Evolutionary conservation across 148 eudicot species (phyloP).

Genomic region (Chenopodium album): DNA sequence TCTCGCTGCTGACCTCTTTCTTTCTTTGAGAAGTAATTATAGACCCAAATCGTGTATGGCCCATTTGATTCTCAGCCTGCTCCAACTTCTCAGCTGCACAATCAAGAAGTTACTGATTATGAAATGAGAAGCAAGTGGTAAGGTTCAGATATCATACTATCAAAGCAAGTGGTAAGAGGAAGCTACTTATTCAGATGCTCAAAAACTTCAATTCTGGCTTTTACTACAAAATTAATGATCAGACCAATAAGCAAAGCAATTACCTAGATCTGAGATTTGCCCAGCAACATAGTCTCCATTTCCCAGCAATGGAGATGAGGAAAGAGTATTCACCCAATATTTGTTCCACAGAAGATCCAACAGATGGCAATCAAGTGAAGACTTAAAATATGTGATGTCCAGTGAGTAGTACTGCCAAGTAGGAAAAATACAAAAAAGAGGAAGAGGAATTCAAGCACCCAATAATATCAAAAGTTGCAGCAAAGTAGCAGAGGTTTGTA

Average conservation of each 20-base stretch:
- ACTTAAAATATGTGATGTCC: slow-evolving; percentile 95
- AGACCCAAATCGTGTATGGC: slow-evolving; percentile 81
- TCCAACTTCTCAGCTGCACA: slow-evolving; percentile 91
- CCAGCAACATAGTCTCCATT: slow-evolving; percentile 97
- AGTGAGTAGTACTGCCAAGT: slow-evolving; percentile 77
- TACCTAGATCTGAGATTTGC: slow-evolving; percentile 95
- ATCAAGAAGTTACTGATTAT: neutral
- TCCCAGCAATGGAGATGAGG: slow-evolving; percentile 92
- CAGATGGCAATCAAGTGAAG: slow-evolving; percentile 93
- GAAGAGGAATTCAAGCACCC: neutral
- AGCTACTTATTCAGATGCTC: neutral
- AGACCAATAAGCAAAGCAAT: neutral
- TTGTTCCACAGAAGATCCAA: slow-evolving; percentile 99
- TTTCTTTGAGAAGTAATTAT: slow-evolving; percentile 66
- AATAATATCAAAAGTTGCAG: neutral
- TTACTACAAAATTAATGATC: neutral
- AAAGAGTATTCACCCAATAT: slow-evolving; percentile 98
- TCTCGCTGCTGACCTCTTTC: slow-evolving; percentile 67
- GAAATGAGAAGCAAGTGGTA: neutral
- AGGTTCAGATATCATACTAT: neutral
- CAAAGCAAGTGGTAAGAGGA: neutral
- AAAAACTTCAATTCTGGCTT: neutral
- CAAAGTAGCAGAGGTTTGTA: neutral
- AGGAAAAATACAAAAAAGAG: slow-evolving; percentile 18
- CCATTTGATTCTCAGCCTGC: slow-evolving; percentile 87